A percentile compares a stretch with the other conserved stretches of the same genome.
These are phyloP conservation scores for Mycena indigotica DNA, from an alignment of 768 basidiomycete genomes.

Conservation along the genomic window DNA sequence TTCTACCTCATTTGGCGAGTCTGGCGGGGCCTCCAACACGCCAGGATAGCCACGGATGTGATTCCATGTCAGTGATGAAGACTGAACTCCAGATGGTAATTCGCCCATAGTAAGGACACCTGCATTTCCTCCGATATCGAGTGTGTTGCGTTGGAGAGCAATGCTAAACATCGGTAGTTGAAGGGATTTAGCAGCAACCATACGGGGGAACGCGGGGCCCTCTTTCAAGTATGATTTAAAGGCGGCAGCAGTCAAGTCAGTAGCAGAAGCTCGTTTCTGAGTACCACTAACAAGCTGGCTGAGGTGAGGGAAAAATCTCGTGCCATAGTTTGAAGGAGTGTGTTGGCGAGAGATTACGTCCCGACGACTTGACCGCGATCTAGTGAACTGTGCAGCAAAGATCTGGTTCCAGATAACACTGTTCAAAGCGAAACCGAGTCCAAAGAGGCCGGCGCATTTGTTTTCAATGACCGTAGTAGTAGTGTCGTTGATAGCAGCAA, in stretches of 20 bases:
- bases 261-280: constrained; percentile 21
- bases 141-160: constrained; percentile 66
- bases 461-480: constrained; percentile 62
- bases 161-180: constrained; percentile 54
- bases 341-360: constrained; percentile 4
- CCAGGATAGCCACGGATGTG: constrained; percentile 62
- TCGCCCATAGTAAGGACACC: constrained; percentile 70
- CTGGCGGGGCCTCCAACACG: constrained; percentile 56
- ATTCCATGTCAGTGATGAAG: constrained; percentile 64
- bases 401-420: constrained; percentile 52
- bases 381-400: constrained; percentile 27
- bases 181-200: constrained; percentile 41
- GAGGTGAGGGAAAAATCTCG: constrained; percentile 33
- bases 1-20: constrained; percentile 63
- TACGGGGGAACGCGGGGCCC: constrained; percentile 50
- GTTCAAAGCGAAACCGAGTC: constrained; percentile 56
- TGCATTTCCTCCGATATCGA: constrained; percentile 69
- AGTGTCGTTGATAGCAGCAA: constrained; percentile 69
- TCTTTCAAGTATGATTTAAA: constrained; percentile 45
- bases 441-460: constrained; percentile 68
- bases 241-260: constrained; percentile 29
- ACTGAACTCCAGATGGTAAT: constrained; percentile 52
- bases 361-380: constrained; percentile 2
- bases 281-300: constrained; percentile 14
- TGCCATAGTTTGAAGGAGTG: constrained; percentile 26